A percentile compares a stretch with the other conserved stretches of the same genome.
Evolutionary conservation across 257 asterid species (phyloP).

Genomic region (Paraleonurus japonicus): DNA sequence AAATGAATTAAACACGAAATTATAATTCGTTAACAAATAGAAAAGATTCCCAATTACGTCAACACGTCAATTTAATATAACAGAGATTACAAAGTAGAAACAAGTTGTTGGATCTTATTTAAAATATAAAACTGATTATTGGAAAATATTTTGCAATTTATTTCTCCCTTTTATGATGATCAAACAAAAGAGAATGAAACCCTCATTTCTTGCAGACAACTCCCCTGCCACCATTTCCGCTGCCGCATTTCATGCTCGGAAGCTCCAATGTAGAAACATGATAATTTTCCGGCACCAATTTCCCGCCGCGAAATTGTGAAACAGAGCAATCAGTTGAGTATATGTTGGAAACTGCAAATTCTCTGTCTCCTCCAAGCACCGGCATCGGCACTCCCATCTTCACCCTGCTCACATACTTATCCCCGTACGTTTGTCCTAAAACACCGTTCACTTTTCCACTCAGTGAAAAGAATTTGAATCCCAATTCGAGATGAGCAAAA

Average conservation of each 20-base stretch:
- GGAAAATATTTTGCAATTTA: not conserved
- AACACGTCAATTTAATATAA: not conserved
- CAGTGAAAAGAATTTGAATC: conserved; percentile 45
- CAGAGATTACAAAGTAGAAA: not conserved
- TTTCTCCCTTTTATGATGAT: not conserved
- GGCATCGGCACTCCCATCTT: conserved; percentile 56
- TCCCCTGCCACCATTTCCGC: conserved; percentile 47
- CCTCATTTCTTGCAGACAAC: conserved; percentile 46
- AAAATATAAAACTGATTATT: not conserved
- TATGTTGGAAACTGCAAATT: conserved; percentile 38
- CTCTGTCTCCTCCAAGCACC: conserved; percentile 59
- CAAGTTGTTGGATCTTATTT: not conserved
- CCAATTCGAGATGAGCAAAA: conserved; percentile 69
- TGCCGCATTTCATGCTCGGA: conserved; percentile 42
- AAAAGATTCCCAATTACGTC: not conserved
- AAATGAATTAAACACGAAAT: not conserved
- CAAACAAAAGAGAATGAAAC: not conserved
- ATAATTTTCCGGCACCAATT: not conserved
- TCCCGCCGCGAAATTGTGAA: conserved; percentile 32
- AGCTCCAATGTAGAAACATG: conserved; percentile 28
- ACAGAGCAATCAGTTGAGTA: conserved; percentile 48
- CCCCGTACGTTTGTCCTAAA: conserved; percentile 66
- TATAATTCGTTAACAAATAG: not conserved
- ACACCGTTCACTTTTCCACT: conserved; percentile 46
- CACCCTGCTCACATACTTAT: conserved; percentile 45